Base-by-base conservation (phyloP, 2,329 filamentous ascomycete genomes). In the Neonectria coccinea region DNA sequence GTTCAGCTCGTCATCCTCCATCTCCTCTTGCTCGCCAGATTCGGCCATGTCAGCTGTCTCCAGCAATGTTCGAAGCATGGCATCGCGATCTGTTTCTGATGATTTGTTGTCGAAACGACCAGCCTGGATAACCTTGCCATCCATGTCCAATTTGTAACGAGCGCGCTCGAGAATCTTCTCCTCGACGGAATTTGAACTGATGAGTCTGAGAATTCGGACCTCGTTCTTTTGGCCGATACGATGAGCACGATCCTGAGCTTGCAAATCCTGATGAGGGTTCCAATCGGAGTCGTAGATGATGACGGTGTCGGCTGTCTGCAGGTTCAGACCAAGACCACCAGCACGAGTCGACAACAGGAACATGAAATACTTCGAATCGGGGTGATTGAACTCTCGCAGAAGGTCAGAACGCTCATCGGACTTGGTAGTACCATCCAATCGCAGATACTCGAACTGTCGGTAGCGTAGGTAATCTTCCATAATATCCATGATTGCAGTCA, bases 401-500 rank as follows among this genome's bases (percentile, higher is more conserved):
- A 99, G 85, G 56, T 97, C 94, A 1, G 94, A 97, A 70, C 96
- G 93, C 80, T 99, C 96, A 75, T 99, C 96, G 1, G 96, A 94
- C 79, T 99, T 99, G 50, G 96, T 99, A 1, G 94, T 96, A 83
- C 96, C 96, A 75, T 99, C 96, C 64, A 99, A 85, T 77, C 96
- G 94, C 70, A 99, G 86, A 77, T 97, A 99, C 75, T 92, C 86
- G 71, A 97, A 85, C 51, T 91, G 91, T 69, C 93, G 88, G 75
- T 93, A 91, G 4, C 95, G 91, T 67, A 99, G 81, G 78, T 97
- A 99, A 78, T 99, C 96, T 74, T 99, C 96, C 96, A 99, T 98
- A 75, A 99, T 99, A 81, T 99, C 97, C 96, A 99, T 99, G 77
- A 99, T 99, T 67, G 97, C 94, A 4, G 96, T 99, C 96, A 99